Evolutionary conservation across 768 basidiomycete species (phyloP), one percentile per base, ranked within the genome.

Genomic region (Dentipellis sp.): DNA sequence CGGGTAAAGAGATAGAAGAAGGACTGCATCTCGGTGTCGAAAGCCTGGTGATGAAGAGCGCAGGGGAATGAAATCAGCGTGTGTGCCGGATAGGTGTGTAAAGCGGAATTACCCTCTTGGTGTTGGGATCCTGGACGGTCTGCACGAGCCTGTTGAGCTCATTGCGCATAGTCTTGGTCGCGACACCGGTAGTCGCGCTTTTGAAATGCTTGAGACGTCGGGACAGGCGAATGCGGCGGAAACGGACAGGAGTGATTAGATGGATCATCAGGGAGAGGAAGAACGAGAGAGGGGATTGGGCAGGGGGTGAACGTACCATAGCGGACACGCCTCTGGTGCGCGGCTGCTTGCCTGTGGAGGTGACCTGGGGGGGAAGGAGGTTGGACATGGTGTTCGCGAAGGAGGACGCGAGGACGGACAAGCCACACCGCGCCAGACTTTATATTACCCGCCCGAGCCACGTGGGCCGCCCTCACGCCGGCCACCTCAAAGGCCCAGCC

Each of bases 1-100:
- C 92, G 87, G 67, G 90, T 92, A 78, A 94, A 92, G 64, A 94
- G 87, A 63, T 83, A 82, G 81, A 91, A 91, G 77, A 94, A 94
- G 57, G 84, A 83, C 70, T 91, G 85, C 92, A 94, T 93, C 74
- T 97, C 91, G 47, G 83, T 83, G 71, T 90, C 85, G 72, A 95
- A 94, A 17, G 82, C 81, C 88, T 90, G 61, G 22, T 52, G 53
- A 12, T 56, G 12, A 34, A 58, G 50, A 62, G 57, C 52, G 66
- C 62, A 58, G 58, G 23, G 36, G 10, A 21, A 12, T 35, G 23
- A 4, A 23, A 40, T 22, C 12, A 4, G 38, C 17, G 21, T 11
- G n/a, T 22, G 19, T 4, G 7, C 37, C 3, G 36, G 6, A 39
- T 35, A 19, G 45, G 6, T 50, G 21, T 50, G 8, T 0, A 6